Conservation (phyloP, 495 filamentous ascomycete genomes). For the Clavariopsis aquatica region DNA sequence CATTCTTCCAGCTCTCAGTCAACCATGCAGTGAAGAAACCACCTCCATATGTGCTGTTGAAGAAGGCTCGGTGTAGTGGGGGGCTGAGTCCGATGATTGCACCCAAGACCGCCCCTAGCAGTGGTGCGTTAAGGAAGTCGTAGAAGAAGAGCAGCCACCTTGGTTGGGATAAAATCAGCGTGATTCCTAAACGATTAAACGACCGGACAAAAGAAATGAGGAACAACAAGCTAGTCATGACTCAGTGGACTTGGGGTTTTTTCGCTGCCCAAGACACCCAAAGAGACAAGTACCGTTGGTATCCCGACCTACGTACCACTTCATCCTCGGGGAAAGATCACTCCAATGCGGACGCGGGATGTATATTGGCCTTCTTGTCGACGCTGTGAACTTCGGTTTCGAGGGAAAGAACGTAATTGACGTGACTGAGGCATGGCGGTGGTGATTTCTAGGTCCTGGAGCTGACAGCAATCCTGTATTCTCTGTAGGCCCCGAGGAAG, state of each 20-base stretch:
- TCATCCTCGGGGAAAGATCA: conserved; percentile 39
- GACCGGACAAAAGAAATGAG: no score
- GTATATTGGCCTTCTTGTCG: conserved; percentile 7
- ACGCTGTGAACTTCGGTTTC: conserved; percentile 15
- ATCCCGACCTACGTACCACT: no score
- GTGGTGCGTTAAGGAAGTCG: conserved; percentile 61
- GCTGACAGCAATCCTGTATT: conserved; percentile 49
- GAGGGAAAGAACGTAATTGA: conserved; percentile 35
- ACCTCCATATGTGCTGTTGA: conserved; percentile 59
- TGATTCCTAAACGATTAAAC: no score
- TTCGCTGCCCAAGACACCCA: no score
- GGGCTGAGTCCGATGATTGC: conserved; percentile 61
- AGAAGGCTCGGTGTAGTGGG: conserved; percentile 62
- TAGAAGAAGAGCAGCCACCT: conserved; percentile 51
- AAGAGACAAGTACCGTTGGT: no score
- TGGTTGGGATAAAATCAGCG: no score
- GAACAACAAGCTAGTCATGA: no score
- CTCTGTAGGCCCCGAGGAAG: conserved; percentile 43
- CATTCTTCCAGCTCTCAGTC: conserved; percentile 61
- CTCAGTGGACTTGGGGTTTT: no score
- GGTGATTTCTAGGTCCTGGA: background rate
- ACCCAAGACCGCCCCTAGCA: conserved; percentile 62
- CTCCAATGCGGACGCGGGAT: conserved; percentile 42
- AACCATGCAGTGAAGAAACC: conserved; percentile 69
- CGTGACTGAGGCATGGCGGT: conserved; percentile 8